These are phyloP conservation scores for Bauhinia variegata DNA, from an alignment of 306 rosid genomes.

Conservation along the genomic window DNA sequence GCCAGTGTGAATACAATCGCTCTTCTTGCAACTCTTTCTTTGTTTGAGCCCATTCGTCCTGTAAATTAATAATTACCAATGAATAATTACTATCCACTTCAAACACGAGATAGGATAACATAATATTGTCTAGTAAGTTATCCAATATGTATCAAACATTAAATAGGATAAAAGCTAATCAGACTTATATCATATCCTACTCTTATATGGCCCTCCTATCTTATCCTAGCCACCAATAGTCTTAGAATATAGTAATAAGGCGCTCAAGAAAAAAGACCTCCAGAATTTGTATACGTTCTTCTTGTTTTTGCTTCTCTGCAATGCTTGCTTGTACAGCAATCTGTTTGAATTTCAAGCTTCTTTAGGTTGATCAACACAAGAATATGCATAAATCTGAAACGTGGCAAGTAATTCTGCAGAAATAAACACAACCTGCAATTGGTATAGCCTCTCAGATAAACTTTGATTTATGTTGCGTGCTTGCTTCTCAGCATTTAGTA, in stretches of 20 bases:
- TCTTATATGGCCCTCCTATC: too few relatives aligned
- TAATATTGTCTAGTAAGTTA: too few relatives aligned
- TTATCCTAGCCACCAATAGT: too few relatives aligned
- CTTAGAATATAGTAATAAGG: too few relatives aligned
- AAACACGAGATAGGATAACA: too few relatives aligned
- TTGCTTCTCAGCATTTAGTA: conserved; percentile 36
- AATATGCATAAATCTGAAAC: conserved; percentile 15
- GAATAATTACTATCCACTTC: too few relatives aligned
- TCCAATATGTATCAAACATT: too few relatives aligned
- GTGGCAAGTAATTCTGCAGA: neutral
- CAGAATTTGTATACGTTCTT: conserved; percentile 33
- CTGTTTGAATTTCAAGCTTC: conserved; percentile 11
- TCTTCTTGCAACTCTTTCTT: conserved; percentile 37
- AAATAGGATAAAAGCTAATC: too few relatives aligned
- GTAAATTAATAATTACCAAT: conserved; percentile 14
- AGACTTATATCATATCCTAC: too few relatives aligned
- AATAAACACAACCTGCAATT: conserved; percentile 36
- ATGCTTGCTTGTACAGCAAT: conserved; percentile 27
- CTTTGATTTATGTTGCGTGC: conserved; percentile 18
- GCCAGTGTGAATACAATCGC: conserved; percentile 6
- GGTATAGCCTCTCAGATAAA: conserved; percentile 34
- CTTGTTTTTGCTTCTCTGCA: conserved; percentile 32
- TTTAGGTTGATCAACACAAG: neutral
- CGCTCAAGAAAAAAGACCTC: conserved; percentile 42
- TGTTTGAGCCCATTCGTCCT: conserved; percentile 21